Conservation (phyloP, 2,329 filamentous ascomycete genomes). For the Alternaria solani region DNA sequence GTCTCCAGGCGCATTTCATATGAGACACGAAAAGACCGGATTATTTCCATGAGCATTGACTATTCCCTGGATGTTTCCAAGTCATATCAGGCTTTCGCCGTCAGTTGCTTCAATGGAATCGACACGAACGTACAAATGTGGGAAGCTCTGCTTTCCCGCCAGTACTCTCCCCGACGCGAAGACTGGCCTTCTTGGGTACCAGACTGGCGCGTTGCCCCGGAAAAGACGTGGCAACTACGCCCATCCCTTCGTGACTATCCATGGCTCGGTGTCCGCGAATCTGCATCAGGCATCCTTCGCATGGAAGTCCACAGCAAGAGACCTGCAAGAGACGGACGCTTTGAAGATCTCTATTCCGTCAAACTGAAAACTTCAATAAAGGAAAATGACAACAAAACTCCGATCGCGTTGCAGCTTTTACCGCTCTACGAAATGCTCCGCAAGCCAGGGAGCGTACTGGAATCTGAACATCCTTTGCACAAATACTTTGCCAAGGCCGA, state of each 20-base stretch:
- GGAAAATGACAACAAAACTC: fast-evolving
- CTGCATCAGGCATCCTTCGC: background rate
- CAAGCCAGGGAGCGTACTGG: background rate
- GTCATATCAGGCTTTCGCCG: background rate
- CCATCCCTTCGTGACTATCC: background rate
- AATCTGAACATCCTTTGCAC: too few species aligned
- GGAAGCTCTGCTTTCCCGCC: background rate
- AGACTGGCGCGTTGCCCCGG: background rate
- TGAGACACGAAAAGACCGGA: too few species aligned
- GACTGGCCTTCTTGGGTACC: conserved; percentile 12
- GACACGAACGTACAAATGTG: background rate
- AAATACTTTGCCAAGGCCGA: too few species aligned
- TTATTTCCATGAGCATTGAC: background rate
- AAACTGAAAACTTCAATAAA: background rate
- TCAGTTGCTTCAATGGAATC: background rate
- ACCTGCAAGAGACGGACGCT: too few species aligned
- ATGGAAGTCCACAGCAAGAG: background rate
- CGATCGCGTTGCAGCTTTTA: background rate
- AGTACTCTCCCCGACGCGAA: background rate
- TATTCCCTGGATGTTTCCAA: background rate
- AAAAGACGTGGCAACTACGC: background rate
- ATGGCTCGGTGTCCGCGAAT: too few species aligned
- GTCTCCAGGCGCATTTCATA: too few species aligned
- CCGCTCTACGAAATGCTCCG: background rate
- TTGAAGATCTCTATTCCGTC: background rate